Evolutionary conservation across 2,329 filamentous ascomycete species (phyloP).

Genomic region (Cryphonectria parasitica): DNA sequence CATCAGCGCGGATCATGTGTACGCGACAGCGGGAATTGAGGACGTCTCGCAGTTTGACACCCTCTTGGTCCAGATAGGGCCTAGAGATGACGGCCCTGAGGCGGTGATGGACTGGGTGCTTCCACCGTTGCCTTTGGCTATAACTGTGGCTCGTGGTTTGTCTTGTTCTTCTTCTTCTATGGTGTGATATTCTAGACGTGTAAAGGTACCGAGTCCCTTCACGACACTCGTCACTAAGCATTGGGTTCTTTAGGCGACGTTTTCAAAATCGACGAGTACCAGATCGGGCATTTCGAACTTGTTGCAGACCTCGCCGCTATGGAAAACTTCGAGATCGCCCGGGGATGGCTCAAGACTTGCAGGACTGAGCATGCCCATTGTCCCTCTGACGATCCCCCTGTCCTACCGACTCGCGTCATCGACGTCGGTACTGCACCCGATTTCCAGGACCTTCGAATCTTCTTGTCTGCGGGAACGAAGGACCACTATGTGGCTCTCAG

Average conservation of each 20-base stretch:
- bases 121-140: neutral
- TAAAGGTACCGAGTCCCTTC: neutral
- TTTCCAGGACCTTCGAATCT: neutral
- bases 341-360: neutral
- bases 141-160: neutral
- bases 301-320: neutral
- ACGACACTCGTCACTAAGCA: neutral
- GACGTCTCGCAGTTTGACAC: neutral
- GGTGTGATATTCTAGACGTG: no score
- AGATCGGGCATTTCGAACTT: neutral
- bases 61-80: conserved; percentile 8
- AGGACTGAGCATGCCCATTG: neutral
- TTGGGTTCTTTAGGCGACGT: neutral
- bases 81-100: neutral
- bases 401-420: conserved; percentile 8
- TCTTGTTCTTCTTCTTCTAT: neutral
- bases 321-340: conserved; percentile 7
- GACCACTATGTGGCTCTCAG: conserved; percentile 14
- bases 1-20: neutral
- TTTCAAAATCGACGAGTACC: neutral
- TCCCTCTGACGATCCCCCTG: neutral
- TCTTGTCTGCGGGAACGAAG: neutral
- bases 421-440: conserved; percentile 3
- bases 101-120: conserved; percentile 2
- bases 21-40: neutral